phyloP scores from a whole-genome alignment of 495 filamentous ascomycete genomes.

The Polyplosphaeria fusca region DNA sequence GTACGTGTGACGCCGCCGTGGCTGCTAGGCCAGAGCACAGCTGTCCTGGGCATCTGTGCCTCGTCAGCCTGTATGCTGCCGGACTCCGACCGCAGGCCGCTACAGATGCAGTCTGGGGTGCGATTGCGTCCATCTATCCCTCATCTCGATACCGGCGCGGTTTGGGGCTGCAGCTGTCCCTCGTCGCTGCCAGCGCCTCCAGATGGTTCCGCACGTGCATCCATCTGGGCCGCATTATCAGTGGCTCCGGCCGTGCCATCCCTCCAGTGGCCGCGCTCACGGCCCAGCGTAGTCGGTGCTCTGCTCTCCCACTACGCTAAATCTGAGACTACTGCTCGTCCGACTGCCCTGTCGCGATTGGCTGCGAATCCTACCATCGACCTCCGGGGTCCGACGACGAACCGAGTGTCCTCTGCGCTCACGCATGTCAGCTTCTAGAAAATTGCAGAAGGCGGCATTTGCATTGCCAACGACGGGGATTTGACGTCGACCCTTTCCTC shows the following conservation, averaged over 20 bases:
- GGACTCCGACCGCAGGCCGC: slow-evolving; percentile 25
- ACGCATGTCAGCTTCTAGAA: slow-evolving; percentile 27
- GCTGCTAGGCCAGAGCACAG: slow-evolving; percentile 11
- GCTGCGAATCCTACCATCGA: slow-evolving; percentile 4
- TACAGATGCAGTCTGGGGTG: neutral
- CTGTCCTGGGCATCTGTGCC: slow-evolving; percentile 10
- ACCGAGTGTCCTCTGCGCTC: neutral
- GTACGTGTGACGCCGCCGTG: slow-evolving; percentile 1
- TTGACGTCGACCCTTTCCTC: neutral
- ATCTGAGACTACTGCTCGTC: too few relatives aligned
- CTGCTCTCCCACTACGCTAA: too few relatives aligned
- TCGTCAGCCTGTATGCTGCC: slow-evolving; percentile 24
- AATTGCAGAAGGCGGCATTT: slow-evolving; percentile 5
- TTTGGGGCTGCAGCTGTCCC: neutral
- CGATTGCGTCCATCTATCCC: slow-evolving; percentile 20
- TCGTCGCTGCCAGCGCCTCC: neutral
- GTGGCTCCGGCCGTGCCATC: too few relatives aligned
- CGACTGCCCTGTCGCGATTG: slow-evolving; percentile 5
- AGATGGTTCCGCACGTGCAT: neutral
- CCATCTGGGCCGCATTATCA: neutral
- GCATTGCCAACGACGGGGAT: neutral
- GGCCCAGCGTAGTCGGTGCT: too few relatives aligned
- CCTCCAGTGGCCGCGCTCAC: too few relatives aligned
- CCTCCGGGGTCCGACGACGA: slow-evolving; percentile 2
- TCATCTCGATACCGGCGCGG: neutral